Evolutionary conservation across 345 rosid genomes (phyloP), one percentile per base, ranked within the genome.

Genomic region (Geranium rotundifolium): DNA sequence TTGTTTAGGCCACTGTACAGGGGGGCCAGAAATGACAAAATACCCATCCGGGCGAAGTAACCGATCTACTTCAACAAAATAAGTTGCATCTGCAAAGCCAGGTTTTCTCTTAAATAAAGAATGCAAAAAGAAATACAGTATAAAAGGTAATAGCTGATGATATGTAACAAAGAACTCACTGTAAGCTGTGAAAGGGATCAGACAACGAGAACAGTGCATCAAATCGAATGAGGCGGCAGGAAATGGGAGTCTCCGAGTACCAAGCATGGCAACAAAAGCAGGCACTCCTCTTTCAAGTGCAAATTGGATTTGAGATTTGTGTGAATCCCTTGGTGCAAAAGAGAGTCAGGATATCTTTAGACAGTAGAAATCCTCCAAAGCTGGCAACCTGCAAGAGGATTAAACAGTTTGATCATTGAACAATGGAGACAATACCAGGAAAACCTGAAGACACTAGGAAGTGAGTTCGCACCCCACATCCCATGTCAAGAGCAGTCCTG

Each of bases 401-500:
- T 12, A 68, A 58, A 55, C n/a, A 6, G 31, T 19, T 29, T 27
- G 61, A 62, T 66, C 18, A 29, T 46, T 50, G 29, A 67, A 61
- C 9, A 56, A 49, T 19, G 59, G 19, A 16, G 50, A 60, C 20
- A 63, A 12, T 17, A 14, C 56, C 39, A 30, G 30, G 15, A 3
- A 55, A 61, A 60, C 16, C 30, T 54, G 16, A 29, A 63, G 19
- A 34, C 18, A 17, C 20, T 27, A 55, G 54, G 67, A 2, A 19
- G 23, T 63, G 5, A 63, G 30, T 8, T 67, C 82, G 54, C 70
- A 93, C 99, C 89, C 99, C 97, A 60, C 99, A 93, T 76, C 97
- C 97, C 97, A 93, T 90, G 60, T 93, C 99, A 69, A 93, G 99
- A 17, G 95, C 99, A 74, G 97, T 90, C 76, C 99, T 76, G 23